Evolutionary conservation across 73 alveolate species (phyloP).

Genomic region (Paramecium octaurelia): DNA sequence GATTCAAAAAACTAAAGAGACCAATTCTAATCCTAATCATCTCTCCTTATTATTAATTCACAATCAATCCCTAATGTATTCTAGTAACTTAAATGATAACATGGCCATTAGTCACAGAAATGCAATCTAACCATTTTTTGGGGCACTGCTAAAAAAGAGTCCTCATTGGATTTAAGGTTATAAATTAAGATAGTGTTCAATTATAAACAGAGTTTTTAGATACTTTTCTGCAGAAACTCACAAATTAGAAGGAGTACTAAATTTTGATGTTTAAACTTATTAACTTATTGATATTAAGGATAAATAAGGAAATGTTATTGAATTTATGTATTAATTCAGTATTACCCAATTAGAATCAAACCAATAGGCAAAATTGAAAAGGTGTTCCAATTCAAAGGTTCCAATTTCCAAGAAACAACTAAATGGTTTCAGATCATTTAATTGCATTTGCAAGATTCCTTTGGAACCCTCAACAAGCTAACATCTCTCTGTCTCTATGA

Average conservation of each 20-base stretch:
- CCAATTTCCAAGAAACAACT: background rate
- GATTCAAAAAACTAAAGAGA: background rate
- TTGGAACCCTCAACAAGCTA: background rate
- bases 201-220: constrained; percentile 7
- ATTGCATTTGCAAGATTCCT: background rate
- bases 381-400: constrained; percentile 1
- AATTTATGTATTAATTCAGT: background rate
- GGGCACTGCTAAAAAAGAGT: background rate
- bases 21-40: background rate
- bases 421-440: background rate
- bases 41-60: background rate
- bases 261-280: constrained; percentile 29
- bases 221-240: background rate
- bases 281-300: background rate
- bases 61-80: background rate
- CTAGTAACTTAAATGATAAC: background rate
- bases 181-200: background rate
- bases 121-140: constrained; percentile 2
- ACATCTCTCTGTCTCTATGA: background rate
- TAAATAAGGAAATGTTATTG: background rate
- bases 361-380: constrained; percentile 1
- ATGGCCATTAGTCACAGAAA: background rate
- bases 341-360: background rate
- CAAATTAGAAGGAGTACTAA: background rate
- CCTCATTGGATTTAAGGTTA: constrained; percentile 43